A percentile compares a stretch with the other conserved stretches of the same genome.
Evolutionary conservation across 805 yeast genomes (phyloP).

Genomic region (Pachysolen tannophilus): DNA sequence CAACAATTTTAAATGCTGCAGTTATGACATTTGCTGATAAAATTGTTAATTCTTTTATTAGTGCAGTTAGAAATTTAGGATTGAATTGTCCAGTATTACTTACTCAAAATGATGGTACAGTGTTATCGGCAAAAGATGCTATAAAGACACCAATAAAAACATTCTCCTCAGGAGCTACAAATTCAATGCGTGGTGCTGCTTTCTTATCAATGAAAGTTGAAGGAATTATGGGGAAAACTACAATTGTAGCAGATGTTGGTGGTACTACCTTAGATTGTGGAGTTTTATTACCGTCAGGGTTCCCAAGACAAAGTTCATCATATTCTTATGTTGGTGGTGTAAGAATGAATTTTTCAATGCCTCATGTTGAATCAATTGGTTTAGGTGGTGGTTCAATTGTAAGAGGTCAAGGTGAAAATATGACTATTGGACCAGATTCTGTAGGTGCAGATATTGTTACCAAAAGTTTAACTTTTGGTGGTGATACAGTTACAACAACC

Average conservation of each 20-base stretch:
- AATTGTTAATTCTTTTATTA: conserved; percentile 30
- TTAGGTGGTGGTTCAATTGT: conserved; percentile 44
- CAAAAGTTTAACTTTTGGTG: conserved; percentile 34
- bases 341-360: conserved; percentile 42
- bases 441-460: conserved; percentile 33
- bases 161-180: conserved; percentile 41
- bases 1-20: conserved; percentile 38
- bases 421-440: conserved; percentile 41
- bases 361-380: conserved; percentile 41
- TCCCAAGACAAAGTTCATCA: conserved; percentile 38
- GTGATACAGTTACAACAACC: conserved; percentile 30
- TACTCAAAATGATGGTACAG: conserved; percentile 44
- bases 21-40: conserved; percentile 33
- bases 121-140: conserved; percentile 31
- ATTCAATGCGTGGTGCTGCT: conserved; percentile 40
- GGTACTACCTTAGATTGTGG: conserved; percentile 47
- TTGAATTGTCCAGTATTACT: conserved; percentile 29
- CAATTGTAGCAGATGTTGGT: conserved; percentile 38
- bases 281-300: conserved; percentile 33
- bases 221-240: conserved; percentile 16
- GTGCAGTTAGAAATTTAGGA: conserved; percentile 28
- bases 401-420: conserved; percentile 16
- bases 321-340: conserved; percentile 40
- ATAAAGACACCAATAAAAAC: conserved; percentile 33
- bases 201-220: conserved; percentile 25